phyloP scores from a whole-genome alignment of 257 asterid genomes.

The Prunella vulgaris region DNA sequence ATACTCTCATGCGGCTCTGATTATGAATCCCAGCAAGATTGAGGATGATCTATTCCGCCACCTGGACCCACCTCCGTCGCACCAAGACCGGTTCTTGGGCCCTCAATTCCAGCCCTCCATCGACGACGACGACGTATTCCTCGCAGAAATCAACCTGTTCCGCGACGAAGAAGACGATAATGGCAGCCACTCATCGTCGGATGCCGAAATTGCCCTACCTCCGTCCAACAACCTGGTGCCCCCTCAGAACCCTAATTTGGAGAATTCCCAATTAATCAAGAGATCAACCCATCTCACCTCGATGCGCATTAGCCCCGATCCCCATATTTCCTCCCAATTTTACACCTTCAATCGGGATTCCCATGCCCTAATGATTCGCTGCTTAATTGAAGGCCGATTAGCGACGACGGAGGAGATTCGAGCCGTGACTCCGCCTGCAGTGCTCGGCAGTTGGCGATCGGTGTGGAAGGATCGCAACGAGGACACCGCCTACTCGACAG shows the following conservation, averaged over 20 bases:
- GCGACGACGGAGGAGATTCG: constrained; percentile 85
- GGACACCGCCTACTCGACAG: constrained; percentile 84
- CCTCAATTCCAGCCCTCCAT: constrained; percentile 3
- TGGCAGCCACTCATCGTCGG: constrained; percentile 65
- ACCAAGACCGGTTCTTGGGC: constrained; percentile 22
- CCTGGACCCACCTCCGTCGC: constrained; percentile 33
- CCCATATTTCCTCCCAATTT: constrained; percentile 78
- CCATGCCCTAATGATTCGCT: constrained; percentile 63
- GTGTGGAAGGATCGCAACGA: constrained; percentile 94
- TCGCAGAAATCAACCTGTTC: constrained; percentile 51
- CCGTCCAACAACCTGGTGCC: constrained; percentile 19
- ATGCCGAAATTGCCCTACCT: constrained; percentile 40
- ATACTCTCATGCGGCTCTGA: constrained; percentile 7
- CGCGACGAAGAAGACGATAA: constrained; percentile 72
- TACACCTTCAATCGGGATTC: constrained; percentile 81
- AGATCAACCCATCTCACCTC: no score
- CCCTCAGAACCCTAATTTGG: constrained; percentile 43
- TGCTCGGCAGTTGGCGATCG: constrained; percentile 78
- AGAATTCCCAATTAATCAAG: constrained; percentile 9
- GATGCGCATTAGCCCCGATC: constrained; percentile 51
- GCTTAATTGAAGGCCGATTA: constrained; percentile 56
- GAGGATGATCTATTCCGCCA: constrained; percentile 52
- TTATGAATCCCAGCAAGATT: constrained; percentile 56
- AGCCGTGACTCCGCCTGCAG: constrained; percentile 49
- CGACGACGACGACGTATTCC: constrained; percentile 52